Evolutionary conservation across 257 asterid genomes (phyloP).

Genomic region (Solanum virginianum): DNA sequence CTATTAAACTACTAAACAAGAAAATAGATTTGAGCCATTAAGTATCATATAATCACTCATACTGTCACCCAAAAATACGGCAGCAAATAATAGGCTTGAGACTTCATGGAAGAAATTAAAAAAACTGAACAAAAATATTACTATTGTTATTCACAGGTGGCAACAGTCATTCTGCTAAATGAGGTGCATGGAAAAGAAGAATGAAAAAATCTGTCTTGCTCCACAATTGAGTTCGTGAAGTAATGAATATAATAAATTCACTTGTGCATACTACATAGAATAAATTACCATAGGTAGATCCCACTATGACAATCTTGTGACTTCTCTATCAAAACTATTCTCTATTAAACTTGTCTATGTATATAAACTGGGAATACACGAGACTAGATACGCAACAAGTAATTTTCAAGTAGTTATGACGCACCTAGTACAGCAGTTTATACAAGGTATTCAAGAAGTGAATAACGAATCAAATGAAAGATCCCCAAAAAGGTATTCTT

Average conservation of each 20-base stretch:
- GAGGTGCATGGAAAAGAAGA: background rate
- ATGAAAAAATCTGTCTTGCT: background rate
- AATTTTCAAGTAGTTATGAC: background rate
- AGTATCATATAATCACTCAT: background rate
- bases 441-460: background rate
- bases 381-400: background rate
- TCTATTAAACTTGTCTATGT: background rate
- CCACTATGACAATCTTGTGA: background rate
- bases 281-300: background rate
- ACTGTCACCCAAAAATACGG: background rate
- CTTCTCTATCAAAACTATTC: background rate
- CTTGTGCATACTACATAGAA: background rate
- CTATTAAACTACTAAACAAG: background rate
- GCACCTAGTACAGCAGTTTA: background rate
- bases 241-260: background rate
- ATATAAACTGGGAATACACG: background rate
- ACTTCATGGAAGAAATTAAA: background rate
- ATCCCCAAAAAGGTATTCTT: background rate
- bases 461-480: background rate
- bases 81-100: background rate
- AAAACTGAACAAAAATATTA: background rate
- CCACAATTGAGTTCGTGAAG: background rate
- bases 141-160: background rate
- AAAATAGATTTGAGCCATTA: background rate
- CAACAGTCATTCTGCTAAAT: background rate